Evolutionary conservation across 495 filamentous ascomycete genomes (phyloP).

Genomic region (Hypoxylon lenormandii): DNA sequence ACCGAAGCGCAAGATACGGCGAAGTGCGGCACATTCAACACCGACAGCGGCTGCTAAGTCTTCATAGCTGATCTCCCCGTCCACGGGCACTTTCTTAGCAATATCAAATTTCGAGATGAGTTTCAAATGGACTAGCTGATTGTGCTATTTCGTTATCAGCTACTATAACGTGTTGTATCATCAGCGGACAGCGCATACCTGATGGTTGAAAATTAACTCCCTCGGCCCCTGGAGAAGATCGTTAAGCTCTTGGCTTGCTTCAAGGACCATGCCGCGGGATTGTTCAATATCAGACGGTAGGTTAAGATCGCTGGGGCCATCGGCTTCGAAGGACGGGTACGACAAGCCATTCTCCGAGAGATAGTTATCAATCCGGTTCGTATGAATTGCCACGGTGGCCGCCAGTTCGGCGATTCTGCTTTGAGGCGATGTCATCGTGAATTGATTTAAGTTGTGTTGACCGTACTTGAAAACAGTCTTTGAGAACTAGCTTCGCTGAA

Average conservation of each 20-base stretch:
- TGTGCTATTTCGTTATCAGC: conserved; percentile 24
- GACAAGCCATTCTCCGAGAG: conserved; percentile 10
- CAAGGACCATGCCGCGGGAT: conserved; percentile 10
- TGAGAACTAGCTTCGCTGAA: background rate
- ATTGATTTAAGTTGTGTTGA: background rate
- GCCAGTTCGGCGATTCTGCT: conserved; percentile 23
- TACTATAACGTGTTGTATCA: background rate
- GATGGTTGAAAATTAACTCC: conserved; percentile 22
- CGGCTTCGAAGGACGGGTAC: conserved; percentile 25
- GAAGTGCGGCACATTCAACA: conserved; percentile 46
- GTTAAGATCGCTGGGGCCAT: conserved; percentile 22
- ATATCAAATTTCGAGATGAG: conserved; percentile 55
- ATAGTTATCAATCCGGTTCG: conserved; percentile 9
- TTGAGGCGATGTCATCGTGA: conserved; percentile 1
- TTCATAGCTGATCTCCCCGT: conserved; percentile 49
- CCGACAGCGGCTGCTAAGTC: conserved; percentile 49
- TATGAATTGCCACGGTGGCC: conserved; percentile 5
- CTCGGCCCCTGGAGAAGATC: conserved; percentile 31
- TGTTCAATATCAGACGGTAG: conserved; percentile 26
- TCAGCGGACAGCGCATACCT: conserved; percentile 1
- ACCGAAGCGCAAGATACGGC: conserved; percentile 60
- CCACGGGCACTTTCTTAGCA: conserved; percentile 50
- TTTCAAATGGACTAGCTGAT: conserved; percentile 48
- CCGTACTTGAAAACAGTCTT: no score
- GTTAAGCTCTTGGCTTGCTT: conserved; percentile 34